Evolutionary conservation across 108 stramenopile species (phyloP), one percentile per base, ranked within the genome.

Genomic region (Pseudonitzschia pungens): DNA sequence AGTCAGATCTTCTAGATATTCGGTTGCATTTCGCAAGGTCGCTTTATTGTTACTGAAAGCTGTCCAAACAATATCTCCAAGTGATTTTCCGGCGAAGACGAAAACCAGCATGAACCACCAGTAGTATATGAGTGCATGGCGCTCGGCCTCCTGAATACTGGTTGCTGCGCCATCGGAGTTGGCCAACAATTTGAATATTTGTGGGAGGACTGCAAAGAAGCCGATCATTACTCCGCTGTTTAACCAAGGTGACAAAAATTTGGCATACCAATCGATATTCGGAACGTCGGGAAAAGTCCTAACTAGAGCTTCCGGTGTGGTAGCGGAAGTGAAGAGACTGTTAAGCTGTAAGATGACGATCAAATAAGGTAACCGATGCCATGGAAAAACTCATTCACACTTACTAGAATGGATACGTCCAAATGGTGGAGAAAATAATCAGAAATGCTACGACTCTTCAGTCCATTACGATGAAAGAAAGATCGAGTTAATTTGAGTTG

Each of bases 121-220:
- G 68, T 88, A 94, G 77, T 94, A 94, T 44, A 76, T 44, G 12
- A 95, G 77, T 0, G 92, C 89, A 44, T 67, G 74, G 50, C 79
- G 81, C 76, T 90, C 91, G 21, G 90, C 89, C 32, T 68, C 75
- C 53, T 79, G 74, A 21, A 89, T 77, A 54, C 87, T 89, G 0
- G 85, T 85, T 41, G 94, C 86, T 50, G 73, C 78, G 42, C 82
- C 81, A 14, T 89, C 90, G 65, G 86, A 88, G 69, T 95, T 95
- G 9, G 94, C 87, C 73, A 95, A 90, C 12, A 77, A 55, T 75
- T 95, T 95, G 80, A 95, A 95, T 58, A 95, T 86, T 12, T 88
- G 76, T 24, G 92, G 92, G 44, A 90, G 91, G 8, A 93, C 15
- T 12, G 76, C 66, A 50, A 67, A 67, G 45, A 67, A 67, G 20